Evolutionary conservation across 805 yeast species (phyloP).

Genomic region (Kodamaea fukazawae): DNA sequence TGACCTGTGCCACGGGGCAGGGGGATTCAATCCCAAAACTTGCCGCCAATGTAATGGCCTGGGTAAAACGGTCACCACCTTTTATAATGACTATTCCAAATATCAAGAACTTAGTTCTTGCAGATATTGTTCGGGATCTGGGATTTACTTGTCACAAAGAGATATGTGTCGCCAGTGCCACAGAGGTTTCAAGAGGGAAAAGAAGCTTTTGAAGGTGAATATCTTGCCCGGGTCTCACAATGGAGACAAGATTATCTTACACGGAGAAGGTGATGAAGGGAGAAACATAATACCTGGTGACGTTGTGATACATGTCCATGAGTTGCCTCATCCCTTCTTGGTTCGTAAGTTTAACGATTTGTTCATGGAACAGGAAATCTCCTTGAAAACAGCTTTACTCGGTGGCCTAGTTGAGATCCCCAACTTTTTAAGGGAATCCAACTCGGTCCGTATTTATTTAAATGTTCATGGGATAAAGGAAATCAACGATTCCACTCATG

Average conservation of each 20-base stretch:
- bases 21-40: conserved; percentile 40
- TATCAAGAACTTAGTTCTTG: conserved; percentile 33
- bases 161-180: conserved; percentile 28
- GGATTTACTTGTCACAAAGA: conserved; percentile 20
- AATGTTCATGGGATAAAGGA: conserved; percentile 33
- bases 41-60: conserved; percentile 44
- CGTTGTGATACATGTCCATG: conserved; percentile 54
- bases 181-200: conserved; percentile 42
- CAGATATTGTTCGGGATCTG: conserved; percentile 34
- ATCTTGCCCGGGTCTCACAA: conserved; percentile 55
- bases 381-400: conserved; percentile 51
- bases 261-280: conserved; percentile 68
- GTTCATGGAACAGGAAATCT: conserved; percentile 43
- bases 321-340: conserved; percentile 36
- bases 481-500: conserved; percentile 13
- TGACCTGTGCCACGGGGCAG: conserved; percentile 49
- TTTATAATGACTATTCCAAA: conserved; percentile 43
- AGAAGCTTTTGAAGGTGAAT: conserved; percentile 50
- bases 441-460: conserved; percentile 27
- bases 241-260: conserved; percentile 50
- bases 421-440: conserved; percentile 32
- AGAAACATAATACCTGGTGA: conserved; percentile 62
- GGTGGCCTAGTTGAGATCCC: conserved; percentile 50
- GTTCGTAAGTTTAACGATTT: conserved; percentile 46
- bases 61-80: conserved; percentile 45